Evolutionary conservation across 2,329 filamentous ascomycete genomes (phyloP).

Genomic region (Chrysosporium queenslandicum): DNA sequence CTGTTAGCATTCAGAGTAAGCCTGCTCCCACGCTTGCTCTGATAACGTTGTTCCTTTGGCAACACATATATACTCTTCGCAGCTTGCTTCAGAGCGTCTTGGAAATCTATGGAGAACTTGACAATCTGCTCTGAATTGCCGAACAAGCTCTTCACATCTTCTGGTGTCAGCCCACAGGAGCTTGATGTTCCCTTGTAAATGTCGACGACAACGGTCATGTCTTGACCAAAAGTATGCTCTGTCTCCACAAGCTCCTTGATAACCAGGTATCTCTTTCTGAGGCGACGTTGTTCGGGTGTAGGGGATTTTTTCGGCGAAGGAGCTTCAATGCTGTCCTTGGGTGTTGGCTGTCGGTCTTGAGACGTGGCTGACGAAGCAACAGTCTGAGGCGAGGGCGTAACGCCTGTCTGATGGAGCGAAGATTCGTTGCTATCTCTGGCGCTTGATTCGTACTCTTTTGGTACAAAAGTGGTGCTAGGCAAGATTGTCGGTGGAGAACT

Average conservation of each 20-base stretch:
- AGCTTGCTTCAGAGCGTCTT: slow-evolving; percentile 69
- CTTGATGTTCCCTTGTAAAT: slow-evolving; percentile 93
- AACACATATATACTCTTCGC: slow-evolving; percentile 70
- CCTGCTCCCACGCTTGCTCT: slow-evolving; percentile 42
- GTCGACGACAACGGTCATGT: slow-evolving; percentile 95
- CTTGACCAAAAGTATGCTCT: slow-evolving; percentile 78
- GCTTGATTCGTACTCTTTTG: slow-evolving; percentile 17
- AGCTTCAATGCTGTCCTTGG: slow-evolving; percentile 21
- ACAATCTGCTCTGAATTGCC: slow-evolving; percentile 88
- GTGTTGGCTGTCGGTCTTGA: slow-evolving; percentile 24
- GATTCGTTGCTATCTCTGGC: slow-evolving; percentile 31
- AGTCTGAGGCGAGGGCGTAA: slow-evolving; percentile 25
- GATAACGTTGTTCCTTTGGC: slow-evolving; percentile 45
- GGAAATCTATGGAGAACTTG: slow-evolving; percentile 69
- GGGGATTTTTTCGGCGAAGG: slow-evolving; percentile 22
- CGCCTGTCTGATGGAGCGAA: slow-evolving; percentile 25
- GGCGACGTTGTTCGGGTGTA: slow-evolving; percentile 41
- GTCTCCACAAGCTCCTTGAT: slow-evolving; percentile 91
- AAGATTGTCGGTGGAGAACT: slow-evolving; percentile 14
- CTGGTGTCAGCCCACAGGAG: slow-evolving; percentile 65
- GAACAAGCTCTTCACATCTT: slow-evolving; percentile 84
- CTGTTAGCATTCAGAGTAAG: slow-evolving; percentile 36
- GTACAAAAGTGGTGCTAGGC: slow-evolving; percentile 12
- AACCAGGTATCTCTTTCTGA: slow-evolving; percentile 70
- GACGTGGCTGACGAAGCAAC: slow-evolving; percentile 32